phyloP scores from a whole-genome alignment of 73 alveolate species.

The Stentor coeruleus region DNA sequence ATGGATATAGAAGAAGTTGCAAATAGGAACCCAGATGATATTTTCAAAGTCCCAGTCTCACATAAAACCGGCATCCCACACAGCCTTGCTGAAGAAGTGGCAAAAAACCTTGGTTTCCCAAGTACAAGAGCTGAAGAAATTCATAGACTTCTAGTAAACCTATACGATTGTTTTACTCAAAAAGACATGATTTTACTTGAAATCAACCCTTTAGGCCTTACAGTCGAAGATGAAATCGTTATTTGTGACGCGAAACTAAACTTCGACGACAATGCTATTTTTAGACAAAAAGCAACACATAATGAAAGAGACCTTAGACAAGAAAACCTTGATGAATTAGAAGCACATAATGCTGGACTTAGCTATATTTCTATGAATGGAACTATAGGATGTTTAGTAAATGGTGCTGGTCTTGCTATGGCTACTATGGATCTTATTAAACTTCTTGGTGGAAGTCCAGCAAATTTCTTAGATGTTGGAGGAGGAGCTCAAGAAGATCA shows the following conservation, averaged over 20 bases:
- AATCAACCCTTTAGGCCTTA: slow-evolving; percentile 60
- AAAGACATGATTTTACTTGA: slow-evolving; percentile 48
- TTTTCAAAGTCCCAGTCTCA: slow-evolving; percentile 37
- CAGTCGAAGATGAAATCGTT: slow-evolving; percentile 27
- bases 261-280: slow-evolving; percentile 85
- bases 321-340: slow-evolving; percentile 51
- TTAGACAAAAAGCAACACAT: slow-evolving; percentile 69
- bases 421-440: slow-evolving; percentile 80
- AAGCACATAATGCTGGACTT: not conserved
- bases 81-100: not conserved
- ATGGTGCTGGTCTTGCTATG: slow-evolving; percentile 98
- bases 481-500: slow-evolving; percentile 69
- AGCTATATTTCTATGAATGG: not conserved
- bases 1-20: slow-evolving; percentile 61
- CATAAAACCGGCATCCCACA: slow-evolving; percentile 30
- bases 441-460: slow-evolving; percentile 88
- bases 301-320: slow-evolving; percentile 65
- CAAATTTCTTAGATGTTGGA: slow-evolving; percentile 96
- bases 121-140: not conserved
- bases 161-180: slow-evolving; percentile 49
- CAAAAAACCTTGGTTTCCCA: not conserved
- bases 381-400: slow-evolving; percentile 84
- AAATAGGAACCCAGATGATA: slow-evolving; percentile 37
- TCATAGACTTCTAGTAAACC: not conserved
- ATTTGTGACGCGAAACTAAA: slow-evolving; percentile 43